These are phyloP conservation scores for Atractiella rhizophila DNA, from an alignment of 768 basidiomycete genomes.

Conservation along the genomic window DNA sequence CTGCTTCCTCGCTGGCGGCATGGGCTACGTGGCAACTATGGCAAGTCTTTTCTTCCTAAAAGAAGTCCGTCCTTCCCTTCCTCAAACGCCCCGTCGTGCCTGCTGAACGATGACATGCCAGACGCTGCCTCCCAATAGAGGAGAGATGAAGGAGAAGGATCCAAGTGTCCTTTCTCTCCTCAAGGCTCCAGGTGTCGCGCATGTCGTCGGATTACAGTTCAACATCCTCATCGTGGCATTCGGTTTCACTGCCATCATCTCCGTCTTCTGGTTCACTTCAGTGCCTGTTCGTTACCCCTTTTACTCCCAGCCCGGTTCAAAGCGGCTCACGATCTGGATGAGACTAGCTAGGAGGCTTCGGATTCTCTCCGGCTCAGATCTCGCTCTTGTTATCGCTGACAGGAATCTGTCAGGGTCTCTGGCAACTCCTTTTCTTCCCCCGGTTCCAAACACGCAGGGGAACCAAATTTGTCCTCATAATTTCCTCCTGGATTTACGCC, in stretches of 20 bases:
- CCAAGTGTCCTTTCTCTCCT: not conserved
- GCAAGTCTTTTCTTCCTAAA: conserved; percentile 9
- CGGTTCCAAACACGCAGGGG: not conserved
- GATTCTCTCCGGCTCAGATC: conserved; percentile 2
- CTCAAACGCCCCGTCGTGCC: no score
- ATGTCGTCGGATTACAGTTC: not conserved
- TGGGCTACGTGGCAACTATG: conserved; percentile 3
- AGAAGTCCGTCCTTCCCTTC: conserved; percentile 1
- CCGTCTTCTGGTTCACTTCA: conserved; percentile 2
- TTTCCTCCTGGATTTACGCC: not conserved
- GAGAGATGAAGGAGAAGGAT: not conserved
- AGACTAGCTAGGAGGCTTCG: conserved; percentile 1
- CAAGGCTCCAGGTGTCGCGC: not conserved
- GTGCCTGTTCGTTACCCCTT: not conserved
- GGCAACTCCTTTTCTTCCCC: conserved; percentile 2
- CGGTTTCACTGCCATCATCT: not conserved
- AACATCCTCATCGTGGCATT: not conserved
- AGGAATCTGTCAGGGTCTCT: conserved; percentile 2
- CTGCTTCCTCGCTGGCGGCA: conserved; percentile 4
- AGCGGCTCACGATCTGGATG: not conserved
- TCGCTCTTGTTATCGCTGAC: not conserved
- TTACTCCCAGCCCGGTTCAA: not conserved
- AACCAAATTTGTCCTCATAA: not conserved
- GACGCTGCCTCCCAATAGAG: not conserved
- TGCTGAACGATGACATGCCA: no score